Evolutionary conservation across 2,329 filamentous ascomycete species (phyloP), one percentile per base, ranked within the genome.

Genomic region (Ascochyta rabiei): DNA sequence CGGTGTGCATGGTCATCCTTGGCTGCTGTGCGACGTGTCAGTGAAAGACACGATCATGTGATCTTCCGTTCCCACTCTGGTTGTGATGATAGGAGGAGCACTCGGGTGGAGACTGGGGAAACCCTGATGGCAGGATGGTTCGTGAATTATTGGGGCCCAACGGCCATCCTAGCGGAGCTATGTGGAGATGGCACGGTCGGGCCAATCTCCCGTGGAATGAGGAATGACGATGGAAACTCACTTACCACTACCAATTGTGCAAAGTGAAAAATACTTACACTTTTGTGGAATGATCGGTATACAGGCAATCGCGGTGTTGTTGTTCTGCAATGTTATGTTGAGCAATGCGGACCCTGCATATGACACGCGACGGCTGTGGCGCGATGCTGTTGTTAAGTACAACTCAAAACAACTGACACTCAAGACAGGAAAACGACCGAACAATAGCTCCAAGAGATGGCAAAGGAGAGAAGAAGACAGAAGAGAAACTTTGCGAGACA

Each of bases 21-120:
- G 46, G 10, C 6, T 2, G 41, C 52, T 55, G 6, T 8, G 46
- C 37, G 19, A 46, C 46, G 52, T 50, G 52, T 55, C 52, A 55
- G 52, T 55, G 52, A 46, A 49, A 46, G 46, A 16, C 19, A 15
- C 15, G 19, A 16, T 46, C 52, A 55, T 49, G 52, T 55, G 52
- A 50, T 33, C 35, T 21, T 19, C 2, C 13, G 16, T 13, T 13
- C 21, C 43, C 44, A 53, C 24, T 33, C 33, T 13, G 16, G 3
- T 5, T 23, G 26, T 19, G 19, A 19, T 21, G 23, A 40, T 46
- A 24, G 23, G 35, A 26, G 18, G 41, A 31, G 23, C 12, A 3
- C 6, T 26, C 31, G n/a, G 4, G 19, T 30, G 35, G 28, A 5
- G 16, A 37, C 35, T 21, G 30, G 41, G 41, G 35, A 18, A 18